Conservation (phyloP, 371 early-diverging fungal species). For the Phascolomyces articulosus region DNA sequence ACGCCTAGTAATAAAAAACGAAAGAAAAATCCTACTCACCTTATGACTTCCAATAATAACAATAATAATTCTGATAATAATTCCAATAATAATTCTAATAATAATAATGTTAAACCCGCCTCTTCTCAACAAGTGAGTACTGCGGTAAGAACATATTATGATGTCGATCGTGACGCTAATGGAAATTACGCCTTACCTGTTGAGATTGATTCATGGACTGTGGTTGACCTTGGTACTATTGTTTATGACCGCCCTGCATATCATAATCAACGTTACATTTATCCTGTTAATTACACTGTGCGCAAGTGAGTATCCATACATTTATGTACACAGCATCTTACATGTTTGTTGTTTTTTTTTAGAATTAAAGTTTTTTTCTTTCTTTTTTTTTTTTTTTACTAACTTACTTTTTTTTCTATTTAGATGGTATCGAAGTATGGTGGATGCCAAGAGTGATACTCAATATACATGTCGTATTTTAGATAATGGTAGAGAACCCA, state of each 20-base stretch:
- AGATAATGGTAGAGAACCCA: slow-evolving; percentile 83
- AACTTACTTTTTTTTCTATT: background rate
- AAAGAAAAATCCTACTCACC: slow-evolving; percentile 21
- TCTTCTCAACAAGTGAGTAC: slow-evolving; percentile 33
- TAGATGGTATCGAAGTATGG: slow-evolving; percentile 79
- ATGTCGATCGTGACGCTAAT: slow-evolving; percentile 66
- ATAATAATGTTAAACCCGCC: too few species aligned
- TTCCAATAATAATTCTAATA: background rate
- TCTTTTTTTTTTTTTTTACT: too few species aligned
- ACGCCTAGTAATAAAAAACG: slow-evolving; percentile 36
- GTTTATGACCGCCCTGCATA: slow-evolving; percentile 81
- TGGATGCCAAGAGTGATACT: slow-evolving; percentile 69
- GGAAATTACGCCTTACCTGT: slow-evolving; percentile 83
- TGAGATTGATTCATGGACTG: slow-evolving; percentile 81
- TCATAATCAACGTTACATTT: slow-evolving; percentile 93
- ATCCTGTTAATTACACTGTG: slow-evolving; percentile 85
- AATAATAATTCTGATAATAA: slow-evolving; percentile 13
- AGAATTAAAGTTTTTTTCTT: too few species aligned
- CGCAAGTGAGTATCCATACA: slow-evolving; percentile 43
- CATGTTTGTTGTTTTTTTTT: too few species aligned
- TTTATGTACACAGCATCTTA: background rate
- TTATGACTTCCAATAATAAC: slow-evolving; percentile 3
- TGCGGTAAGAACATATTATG: slow-evolving; percentile 47
- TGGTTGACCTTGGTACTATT: slow-evolving; percentile 76
- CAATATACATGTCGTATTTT: slow-evolving; percentile 81